Evolutionary conservation across 2,329 filamentous ascomycete species (phyloP).

Genomic region (Hypocreales sp.): DNA sequence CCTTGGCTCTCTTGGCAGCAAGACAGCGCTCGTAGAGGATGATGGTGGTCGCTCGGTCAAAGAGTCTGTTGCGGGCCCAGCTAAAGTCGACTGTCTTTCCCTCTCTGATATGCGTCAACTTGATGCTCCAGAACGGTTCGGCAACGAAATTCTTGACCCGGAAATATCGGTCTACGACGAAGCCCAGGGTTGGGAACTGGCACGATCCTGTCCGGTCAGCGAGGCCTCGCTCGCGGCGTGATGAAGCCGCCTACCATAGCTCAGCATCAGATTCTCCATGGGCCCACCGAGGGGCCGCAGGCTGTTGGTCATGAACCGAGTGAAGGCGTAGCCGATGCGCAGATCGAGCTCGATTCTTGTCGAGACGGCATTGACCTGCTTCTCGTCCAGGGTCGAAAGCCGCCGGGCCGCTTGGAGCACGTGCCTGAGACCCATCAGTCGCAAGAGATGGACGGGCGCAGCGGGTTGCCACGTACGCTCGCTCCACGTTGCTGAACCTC

Average conservation of each 20-base stretch:
- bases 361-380: conserved; percentile 73
- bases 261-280: conserved; percentile 51
- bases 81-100: conserved; percentile 67
- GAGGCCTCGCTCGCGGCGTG: neutral
- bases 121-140: conserved; percentile 87
- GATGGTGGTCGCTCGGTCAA: conserved; percentile 68
- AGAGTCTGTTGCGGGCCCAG: conserved; percentile 72
- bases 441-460: no score
- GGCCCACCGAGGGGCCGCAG: conserved; percentile 58
- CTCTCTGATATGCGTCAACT: conserved; percentile 63
- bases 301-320: conserved; percentile 67
- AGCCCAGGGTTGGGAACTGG: conserved; percentile 91
- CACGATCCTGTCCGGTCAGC: conserved; percentile 50
- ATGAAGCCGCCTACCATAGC: conserved; percentile 50
- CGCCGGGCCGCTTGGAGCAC: conserved; percentile 69
- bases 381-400: conserved; percentile 66
- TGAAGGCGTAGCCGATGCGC: conserved; percentile 84
- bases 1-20: conserved; percentile 56
- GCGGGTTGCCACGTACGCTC: conserved; percentile 54
- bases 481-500: conserved; percentile 89
- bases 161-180: conserved; percentile 93
- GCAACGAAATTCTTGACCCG: conserved; percentile 87
- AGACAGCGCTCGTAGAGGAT: conserved; percentile 81
- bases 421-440: conserved; percentile 39
- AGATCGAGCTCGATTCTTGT: conserved; percentile 87